Base-by-base conservation (phyloP, 345 rosid species). In the Acer campestre region DNA sequence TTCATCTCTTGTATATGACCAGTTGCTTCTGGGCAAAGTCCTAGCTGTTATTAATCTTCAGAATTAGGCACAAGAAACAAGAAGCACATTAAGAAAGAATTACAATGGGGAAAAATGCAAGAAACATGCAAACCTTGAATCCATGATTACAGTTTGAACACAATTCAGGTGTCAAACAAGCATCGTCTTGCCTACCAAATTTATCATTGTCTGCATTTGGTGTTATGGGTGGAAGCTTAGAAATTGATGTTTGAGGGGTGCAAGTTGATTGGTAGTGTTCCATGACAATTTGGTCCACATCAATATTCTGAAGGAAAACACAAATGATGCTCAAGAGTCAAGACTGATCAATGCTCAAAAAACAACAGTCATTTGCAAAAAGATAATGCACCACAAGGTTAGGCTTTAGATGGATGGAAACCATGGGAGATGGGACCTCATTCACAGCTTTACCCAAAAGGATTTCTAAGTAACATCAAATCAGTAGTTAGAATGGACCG, bases 241-340 rank as follows among this genome's bases (percentile, higher is more conserved):
- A 86, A 76, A 80, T 70, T 58, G 98, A 79, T 70, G 97, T 86
- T 81, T 86, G 95, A 61, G 98, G 97, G 11, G 98, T 94, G 82
- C 83, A 76, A 73, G 79, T 78, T 70, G 97, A 86, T 70, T 92
- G 93, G 85, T 90, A 91, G 86, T 93, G 99, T 78, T 92, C 92
- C 87, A 88, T 90, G 78, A 89, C 83, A 79, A 96, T 94, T 83
- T 90, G 98, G 84, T 96, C 98, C 75, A 96, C 88, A 76, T 94
- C 99, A 81, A 96, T 89, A 84, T 83, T 84, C 99, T 96, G 92
- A 84, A 85, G 70, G 76, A 76, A 85, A 86, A 75, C 75, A 69
- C 79, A 84, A 79, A 71, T 31, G 63, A 77, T 23, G 53, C 76
- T 67, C 61, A 77, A 35, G 38, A 35, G 38, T 35, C 38, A 35